Percentiles rank a stretch among this genome's conserved stretches.
Evolutionary conservation across 2,329 filamentous ascomycete genomes (phyloP).

Genomic region (Stagonosporopsis vannaccii): DNA sequence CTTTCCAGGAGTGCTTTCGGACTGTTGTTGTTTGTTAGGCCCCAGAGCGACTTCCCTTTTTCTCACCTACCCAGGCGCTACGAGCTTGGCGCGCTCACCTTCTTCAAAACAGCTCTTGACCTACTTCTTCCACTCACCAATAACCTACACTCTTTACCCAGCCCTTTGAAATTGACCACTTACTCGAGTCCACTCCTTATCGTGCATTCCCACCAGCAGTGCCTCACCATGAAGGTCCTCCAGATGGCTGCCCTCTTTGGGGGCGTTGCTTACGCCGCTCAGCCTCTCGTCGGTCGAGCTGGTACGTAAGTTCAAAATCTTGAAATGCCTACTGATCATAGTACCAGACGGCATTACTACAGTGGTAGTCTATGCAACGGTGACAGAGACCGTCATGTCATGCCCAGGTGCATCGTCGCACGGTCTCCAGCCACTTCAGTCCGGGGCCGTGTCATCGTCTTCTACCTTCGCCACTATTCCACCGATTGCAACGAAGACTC

Average conservation of each 20-base stretch:
- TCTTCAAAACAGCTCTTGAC: constrained; percentile 21
- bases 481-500: constrained; percentile 10
- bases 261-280: constrained; percentile 30
- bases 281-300: constrained; percentile 27
- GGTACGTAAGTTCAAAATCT: constrained; percentile 25
- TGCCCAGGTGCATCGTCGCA: constrained; percentile 43
- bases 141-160: constrained; percentile 38
- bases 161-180: constrained; percentile 21
- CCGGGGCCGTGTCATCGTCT: constrained; percentile 11
- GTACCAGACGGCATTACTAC: constrained; percentile 35
- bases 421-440: constrained; percentile 18
- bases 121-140: constrained; percentile 22
- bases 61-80: constrained; percentile 17
- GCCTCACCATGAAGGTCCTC: constrained; percentile 37
- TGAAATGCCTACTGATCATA: constrained; percentile 11
- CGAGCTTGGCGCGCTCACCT: constrained; percentile 27
- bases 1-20: neutral
- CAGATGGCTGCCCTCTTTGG: constrained; percentile 35
- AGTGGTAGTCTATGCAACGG: constrained; percentile 50
- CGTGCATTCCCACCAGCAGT: constrained; percentile 21
- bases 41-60: constrained; percentile 24
- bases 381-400: constrained; percentile 51
- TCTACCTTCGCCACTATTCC: constrained; percentile 14
- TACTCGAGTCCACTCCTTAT: constrained; percentile 28
- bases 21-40: constrained; percentile 27